Percentiles rank a stretch among this genome's conserved stretches.
Conservation (phyloP, 805 yeast species). For the Tetrapisispora arboricola region DNA sequence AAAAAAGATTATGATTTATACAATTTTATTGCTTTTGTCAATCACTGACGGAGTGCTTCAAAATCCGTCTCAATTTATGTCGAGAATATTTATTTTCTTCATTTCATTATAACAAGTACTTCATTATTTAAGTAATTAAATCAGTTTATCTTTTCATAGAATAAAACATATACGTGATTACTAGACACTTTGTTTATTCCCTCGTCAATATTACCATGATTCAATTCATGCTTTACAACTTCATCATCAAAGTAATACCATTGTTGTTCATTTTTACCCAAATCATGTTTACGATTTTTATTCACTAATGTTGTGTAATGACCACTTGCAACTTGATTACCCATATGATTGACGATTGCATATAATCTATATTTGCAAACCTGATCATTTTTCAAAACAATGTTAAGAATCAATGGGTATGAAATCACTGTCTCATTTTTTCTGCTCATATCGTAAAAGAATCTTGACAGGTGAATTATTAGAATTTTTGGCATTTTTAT, state of each 20-base stretch:
- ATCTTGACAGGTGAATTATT: slow-evolving; percentile 78
- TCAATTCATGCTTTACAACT: slow-evolving; percentile 34
- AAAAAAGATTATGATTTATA: no score
- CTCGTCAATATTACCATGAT: slow-evolving; percentile 38
- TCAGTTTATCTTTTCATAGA: slow-evolving; percentile 39
- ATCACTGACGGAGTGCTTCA: no score
- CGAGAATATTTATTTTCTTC: no score
- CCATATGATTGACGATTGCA: slow-evolving; percentile 63
- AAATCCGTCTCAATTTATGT: no score
- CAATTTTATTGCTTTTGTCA: no score
- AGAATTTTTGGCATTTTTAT: slow-evolving; percentile 72
- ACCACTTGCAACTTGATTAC: slow-evolving; percentile 53
- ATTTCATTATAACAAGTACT: no score
- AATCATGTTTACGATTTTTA: slow-evolving; percentile 32
- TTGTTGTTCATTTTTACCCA: slow-evolving; percentile 30
- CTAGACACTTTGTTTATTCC: slow-evolving; percentile 35
- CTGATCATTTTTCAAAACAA: slow-evolving; percentile 32
- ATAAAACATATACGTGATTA: slow-evolving; percentile 57
- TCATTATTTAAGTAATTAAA: neutral
- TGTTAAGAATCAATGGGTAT: slow-evolving; percentile 46
- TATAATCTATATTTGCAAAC: slow-evolving; percentile 40
- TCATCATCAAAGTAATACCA: slow-evolving; percentile 80
- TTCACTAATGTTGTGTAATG: slow-evolving; percentile 65
- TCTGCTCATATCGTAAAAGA: slow-evolving; percentile 45
- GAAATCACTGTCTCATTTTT: slow-evolving; percentile 41